phyloP scores from a whole-genome alignment of 305 asterid species.

The Nicotiana rustica region DNA sequence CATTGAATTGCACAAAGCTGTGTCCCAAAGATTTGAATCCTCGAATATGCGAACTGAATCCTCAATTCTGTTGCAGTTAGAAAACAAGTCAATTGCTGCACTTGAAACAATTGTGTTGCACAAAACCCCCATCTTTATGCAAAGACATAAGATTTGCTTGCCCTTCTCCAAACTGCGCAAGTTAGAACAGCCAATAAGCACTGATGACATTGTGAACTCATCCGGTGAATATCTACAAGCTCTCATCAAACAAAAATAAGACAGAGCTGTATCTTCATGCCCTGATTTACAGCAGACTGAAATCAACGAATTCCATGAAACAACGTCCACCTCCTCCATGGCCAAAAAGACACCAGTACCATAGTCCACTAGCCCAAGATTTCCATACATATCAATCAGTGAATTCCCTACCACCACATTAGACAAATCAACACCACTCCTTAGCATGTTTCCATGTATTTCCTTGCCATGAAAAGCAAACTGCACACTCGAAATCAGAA shows the following conservation, averaged over 20 bases:
- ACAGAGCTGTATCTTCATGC: constrained; percentile 50
- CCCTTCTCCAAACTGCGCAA: constrained; percentile 68
- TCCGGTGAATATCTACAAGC: constrained; percentile 51
- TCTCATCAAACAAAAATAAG: constrained; percentile 56
- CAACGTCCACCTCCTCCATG: constrained; percentile 67
- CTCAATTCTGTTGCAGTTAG: constrained; percentile 63
- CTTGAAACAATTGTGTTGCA: constrained; percentile 66
- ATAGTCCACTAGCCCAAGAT: constrained; percentile 64
- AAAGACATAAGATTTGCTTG: constrained; percentile 59
- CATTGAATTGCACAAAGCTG: constrained; percentile 68
- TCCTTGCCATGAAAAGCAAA: constrained; percentile 63
- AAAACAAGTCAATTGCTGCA: constrained; percentile 75
- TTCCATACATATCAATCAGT: constrained; percentile 71
- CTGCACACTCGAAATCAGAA: constrained; percentile 54
- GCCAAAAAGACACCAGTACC: constrained; percentile 60
- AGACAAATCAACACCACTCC: constrained; percentile 53
- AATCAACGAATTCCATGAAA: constrained; percentile 82
- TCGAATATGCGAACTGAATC: constrained; percentile 66
- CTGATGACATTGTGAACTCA: constrained; percentile 62
- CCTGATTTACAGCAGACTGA: constrained; percentile 64
- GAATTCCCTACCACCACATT: constrained; percentile 73
- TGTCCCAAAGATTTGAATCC: constrained; percentile 51
- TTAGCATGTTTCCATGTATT: constrained; percentile 63
- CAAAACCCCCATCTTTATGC: constrained; percentile 63
- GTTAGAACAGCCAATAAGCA: constrained; percentile 63